A percentile compares a stretch with the other conserved stretches of the same genome.
Conservation (phyloP, 345 rosid species). For the Linum lewisii region DNA sequence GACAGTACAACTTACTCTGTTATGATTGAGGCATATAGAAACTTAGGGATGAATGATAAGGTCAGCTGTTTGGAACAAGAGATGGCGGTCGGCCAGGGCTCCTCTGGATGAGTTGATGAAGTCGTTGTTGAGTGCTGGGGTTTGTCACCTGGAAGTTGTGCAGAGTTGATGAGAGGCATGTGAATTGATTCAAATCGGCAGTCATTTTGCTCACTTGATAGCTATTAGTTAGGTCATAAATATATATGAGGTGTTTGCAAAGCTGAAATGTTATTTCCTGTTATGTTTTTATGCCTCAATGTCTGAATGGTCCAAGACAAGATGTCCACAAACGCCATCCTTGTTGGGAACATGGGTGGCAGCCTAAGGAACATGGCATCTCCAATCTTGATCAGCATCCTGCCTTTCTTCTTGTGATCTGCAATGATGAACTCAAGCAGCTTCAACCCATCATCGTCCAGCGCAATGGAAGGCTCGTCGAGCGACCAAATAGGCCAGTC, state of each 20-base stretch:
- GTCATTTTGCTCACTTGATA: too few relatives aligned
- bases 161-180: too few relatives aligned
- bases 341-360: slow-evolving; percentile 75
- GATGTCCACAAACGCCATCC: slow-evolving; percentile 72
- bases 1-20: slow-evolving; percentile 52
- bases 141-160: too few relatives aligned
- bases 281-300: slow-evolving; percentile 17
- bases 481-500: slow-evolving; percentile 88
- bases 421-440: slow-evolving; percentile 63
- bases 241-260: too few relatives aligned
- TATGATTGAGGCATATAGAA: slow-evolving; percentile 65
- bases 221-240: too few relatives aligned
- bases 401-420: slow-evolving; percentile 66
- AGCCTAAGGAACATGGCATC: slow-evolving; percentile 73
- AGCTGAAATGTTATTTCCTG: too few relatives aligned
- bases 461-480: slow-evolving; percentile 81
- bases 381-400: slow-evolving; percentile 72
- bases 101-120: neutral
- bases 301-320: slow-evolving; percentile 64
- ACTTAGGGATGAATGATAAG: slow-evolving; percentile 79
- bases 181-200: too few relatives aligned
- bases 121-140: too few relatives aligned
- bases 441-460: slow-evolving; percentile 73
- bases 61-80: slow-evolving; percentile 68
- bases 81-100: slow-evolving; percentile 4